These are phyloP conservation scores for Penicillium manginii DNA, from an alignment of 495 filamentous ascomycete species.

Conservation along the genomic window DNA sequence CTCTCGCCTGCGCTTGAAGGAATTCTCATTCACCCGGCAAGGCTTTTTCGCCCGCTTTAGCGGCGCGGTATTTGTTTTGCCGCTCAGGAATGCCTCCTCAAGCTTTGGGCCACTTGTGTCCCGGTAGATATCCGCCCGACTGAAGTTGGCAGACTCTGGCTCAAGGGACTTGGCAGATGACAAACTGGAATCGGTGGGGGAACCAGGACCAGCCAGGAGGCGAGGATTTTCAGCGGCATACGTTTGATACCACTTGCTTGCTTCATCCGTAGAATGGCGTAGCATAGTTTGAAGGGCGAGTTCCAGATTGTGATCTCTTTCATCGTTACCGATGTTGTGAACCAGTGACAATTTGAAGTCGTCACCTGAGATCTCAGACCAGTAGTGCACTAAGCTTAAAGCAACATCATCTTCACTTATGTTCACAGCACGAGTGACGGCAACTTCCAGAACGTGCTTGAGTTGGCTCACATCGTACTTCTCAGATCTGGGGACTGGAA, in stretches of 20 bases:
- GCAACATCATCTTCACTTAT: slow-evolving; percentile 11
- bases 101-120: slow-evolving; percentile 28
- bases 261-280: slow-evolving; percentile 18
- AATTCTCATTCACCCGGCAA: slow-evolving; percentile 19
- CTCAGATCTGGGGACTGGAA: slow-evolving; percentile 20
- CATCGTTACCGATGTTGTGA: slow-evolving; percentile 15
- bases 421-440: slow-evolving; percentile 14
- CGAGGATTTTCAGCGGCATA: background rate
- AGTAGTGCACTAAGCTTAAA: slow-evolving; percentile 25
- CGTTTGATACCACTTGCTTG: slow-evolving; percentile 20
- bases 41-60: slow-evolving; percentile 31
- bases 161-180: slow-evolving; percentile 47
- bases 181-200: slow-evolving; percentile 48
- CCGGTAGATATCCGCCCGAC: slow-evolving; percentile 29
- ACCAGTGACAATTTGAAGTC: slow-evolving; percentile 30
- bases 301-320: slow-evolving; percentile 10
- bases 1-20: slow-evolving; percentile 31
- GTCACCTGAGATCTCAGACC: slow-evolving; percentile 19
- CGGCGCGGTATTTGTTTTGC: slow-evolving; percentile 38
- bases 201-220: slow-evolving; percentile 11
- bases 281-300: slow-evolving; percentile 20
- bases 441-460: slow-evolving; percentile 14
- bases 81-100: slow-evolving; percentile 25
- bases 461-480: slow-evolving; percentile 21
- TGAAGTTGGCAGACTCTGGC: slow-evolving; percentile 28